phyloP scores from a whole-genome alignment of 2,329 filamentous ascomycete species.

The Zarea fungicola region DNA sequence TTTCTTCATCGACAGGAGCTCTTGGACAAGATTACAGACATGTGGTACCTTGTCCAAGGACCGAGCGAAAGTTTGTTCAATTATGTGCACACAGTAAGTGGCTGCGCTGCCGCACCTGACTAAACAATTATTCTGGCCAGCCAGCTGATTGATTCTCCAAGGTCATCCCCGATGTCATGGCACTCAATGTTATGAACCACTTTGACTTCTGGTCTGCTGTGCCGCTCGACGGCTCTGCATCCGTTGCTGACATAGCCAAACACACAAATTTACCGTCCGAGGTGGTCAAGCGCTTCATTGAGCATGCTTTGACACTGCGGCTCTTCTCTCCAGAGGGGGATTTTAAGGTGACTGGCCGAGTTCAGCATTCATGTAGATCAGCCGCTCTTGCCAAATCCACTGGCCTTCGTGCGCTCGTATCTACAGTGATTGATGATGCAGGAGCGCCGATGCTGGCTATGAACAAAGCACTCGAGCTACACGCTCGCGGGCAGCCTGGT shows the following conservation, averaged over 20 bases:
- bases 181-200: constrained; percentile 44
- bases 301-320: constrained; percentile 34
- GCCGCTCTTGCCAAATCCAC: constrained; percentile 30
- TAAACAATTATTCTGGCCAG: too few species aligned
- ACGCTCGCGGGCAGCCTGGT: constrained; percentile 25
- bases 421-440: constrained; percentile 32
- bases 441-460: constrained; percentile 32
- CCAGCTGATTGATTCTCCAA: too few species aligned
- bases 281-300: constrained; percentile 32
- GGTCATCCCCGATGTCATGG: constrained; percentile 39
- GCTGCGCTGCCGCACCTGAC: background rate
- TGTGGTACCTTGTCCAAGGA: constrained; percentile 41
- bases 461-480: constrained; percentile 28
- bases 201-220: constrained; percentile 50
- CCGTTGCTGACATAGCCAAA: constrained; percentile 35
- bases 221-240: constrained; percentile 40
- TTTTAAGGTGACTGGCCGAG: constrained; percentile 18
- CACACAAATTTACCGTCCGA: constrained; percentile 33
- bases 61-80: constrained; percentile 47
- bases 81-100: constrained; percentile 34
- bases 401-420: constrained; percentile 31
- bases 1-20: constrained; percentile 40
- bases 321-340: constrained; percentile 28
- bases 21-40: constrained; percentile 39
- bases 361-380: constrained; percentile 34